A percentile compares a stretch with the other conserved stretches of the same genome.
Conservation (phyloP, 2,329 filamentous ascomycete genomes). For the Penicillium sp. region DNA sequence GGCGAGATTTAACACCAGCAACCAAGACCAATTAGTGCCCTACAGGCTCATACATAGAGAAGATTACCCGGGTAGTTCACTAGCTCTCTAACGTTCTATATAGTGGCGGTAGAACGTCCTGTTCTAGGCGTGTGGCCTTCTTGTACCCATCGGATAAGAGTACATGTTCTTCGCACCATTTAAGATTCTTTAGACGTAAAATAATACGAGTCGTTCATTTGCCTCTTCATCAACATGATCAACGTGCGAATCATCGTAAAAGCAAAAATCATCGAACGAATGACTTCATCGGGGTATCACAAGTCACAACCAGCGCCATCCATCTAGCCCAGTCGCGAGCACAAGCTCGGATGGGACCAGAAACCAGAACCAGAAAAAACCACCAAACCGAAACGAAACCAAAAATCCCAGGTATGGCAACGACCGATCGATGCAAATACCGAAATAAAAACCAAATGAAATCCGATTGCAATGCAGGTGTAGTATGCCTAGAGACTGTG, state of each 20-base stretch:
- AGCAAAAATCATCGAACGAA: background rate
- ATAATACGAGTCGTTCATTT: background rate
- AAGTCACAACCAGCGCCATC: constrained; percentile 1
- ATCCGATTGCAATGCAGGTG: constrained; percentile 6
- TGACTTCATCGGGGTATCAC: constrained; percentile 6
- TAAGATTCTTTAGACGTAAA: background rate
- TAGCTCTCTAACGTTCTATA: too few relatives aligned
- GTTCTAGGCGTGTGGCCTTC: too few relatives aligned
- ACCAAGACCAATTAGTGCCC: too few relatives aligned
- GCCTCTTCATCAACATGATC: background rate
- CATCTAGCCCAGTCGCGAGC: background rate
- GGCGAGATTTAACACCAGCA: too few relatives aligned
- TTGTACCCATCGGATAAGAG: too few relatives aligned
- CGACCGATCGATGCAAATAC: background rate
- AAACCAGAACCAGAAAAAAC: background rate
- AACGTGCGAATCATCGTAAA: background rate
- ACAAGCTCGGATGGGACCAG: background rate
- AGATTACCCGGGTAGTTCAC: too few relatives aligned
- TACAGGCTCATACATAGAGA: too few relatives aligned
- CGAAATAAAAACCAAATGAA: background rate
- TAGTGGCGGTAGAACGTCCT: too few relatives aligned
- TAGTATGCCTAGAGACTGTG: background rate
- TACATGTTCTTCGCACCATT: too few relatives aligned
- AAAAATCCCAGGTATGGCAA: background rate
- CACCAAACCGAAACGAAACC: background rate